Evolutionary conservation across 352 stramenopile genomes (phyloP), one percentile per base, ranked within the genome.

Genomic region (Peronosclerospora sorghi): DNA sequence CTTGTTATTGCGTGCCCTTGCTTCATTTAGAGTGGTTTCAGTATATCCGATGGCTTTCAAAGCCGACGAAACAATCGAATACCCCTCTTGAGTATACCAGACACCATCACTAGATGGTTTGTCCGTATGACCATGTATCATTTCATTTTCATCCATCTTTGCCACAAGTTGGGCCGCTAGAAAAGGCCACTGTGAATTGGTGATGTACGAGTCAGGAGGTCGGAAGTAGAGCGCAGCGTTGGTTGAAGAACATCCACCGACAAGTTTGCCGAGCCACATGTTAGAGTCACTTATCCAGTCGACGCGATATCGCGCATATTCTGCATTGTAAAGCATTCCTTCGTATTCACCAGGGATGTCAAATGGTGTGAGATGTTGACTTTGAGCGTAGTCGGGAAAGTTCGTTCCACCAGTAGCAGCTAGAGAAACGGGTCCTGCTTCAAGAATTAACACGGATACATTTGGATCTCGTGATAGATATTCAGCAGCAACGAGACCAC

Each of bases 191-290:
- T 56, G 52, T 14, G 21, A 53, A 6, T 65, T 65, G 12, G 44
- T 64, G 28, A 74, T 56, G 56, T 77, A 79, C 14, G 53, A 41
- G 32, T 80, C 65, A n/a, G 65, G 55, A 10, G 65, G 62, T 20
- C 75, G 68, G 32, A 90, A 75, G 62, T 89, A 89, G 8, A 94
- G 51, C 48, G 80, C 80, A 26, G 54, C 78, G 51, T 94, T 94
- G 39, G 91, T 68, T 9, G 69, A 80, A 23, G 69, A 84, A 38
- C 60, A 85, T 14, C 82, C 83, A n/a, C 82, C 83, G 13, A 95
- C 56, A 29, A 81, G 66, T 42, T 92, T 89, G 36, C 73, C 83
- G 2, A 82, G 59, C 44, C 53, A 79, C 40, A 59, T 56, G 29
- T 62, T 56, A 5, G 46, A 23, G 28, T 54, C 66, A 5, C 32